Conservation (phyloP, 192 early-diverging fungal genomes). For the Coemansia sp. region DNA sequence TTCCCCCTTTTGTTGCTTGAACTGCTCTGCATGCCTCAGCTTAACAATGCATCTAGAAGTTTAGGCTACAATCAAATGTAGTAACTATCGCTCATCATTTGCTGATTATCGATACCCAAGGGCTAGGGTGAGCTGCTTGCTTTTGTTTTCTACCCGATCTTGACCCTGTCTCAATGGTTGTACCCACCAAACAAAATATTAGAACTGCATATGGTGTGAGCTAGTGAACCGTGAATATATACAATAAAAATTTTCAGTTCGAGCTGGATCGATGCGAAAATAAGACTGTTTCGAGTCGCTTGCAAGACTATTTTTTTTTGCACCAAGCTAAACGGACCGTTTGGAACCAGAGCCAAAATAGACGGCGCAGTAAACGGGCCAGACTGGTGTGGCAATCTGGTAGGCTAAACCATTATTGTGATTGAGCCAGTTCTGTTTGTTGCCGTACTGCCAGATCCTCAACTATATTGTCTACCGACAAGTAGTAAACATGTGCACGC, state of each 20-base stretch:
- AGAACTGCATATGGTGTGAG: not conserved
- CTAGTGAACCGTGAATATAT: not conserved
- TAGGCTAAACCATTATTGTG: not conserved
- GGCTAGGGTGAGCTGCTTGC: not conserved
- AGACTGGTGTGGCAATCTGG: not conserved
- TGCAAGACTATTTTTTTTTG: not conserved
- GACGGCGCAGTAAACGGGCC: not conserved
- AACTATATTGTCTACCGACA: not conserved
- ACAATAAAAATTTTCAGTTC: conserved; percentile 1
- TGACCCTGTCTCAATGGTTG: not conserved
- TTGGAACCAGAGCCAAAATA: not conserved
- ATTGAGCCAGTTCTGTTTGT: not conserved
- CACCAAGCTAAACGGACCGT: not conserved
- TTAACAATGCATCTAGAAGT: conserved; percentile 9
- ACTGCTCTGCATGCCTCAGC: not conserved
- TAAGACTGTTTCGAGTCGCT: not conserved
- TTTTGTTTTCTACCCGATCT: not conserved
- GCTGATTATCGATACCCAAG: not conserved
- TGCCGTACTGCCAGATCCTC: not conserved
- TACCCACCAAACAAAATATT: not conserved
- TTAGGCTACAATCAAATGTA: conserved; percentile 5
- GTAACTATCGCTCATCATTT: not conserved
- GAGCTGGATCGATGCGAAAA: not conserved
- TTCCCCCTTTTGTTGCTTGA: not conserved
- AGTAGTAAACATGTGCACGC: not conserved